These are phyloP conservation scores for Nicotiana benthamiana DNA, from an alignment of 257 asterid genomes.

Conservation along the genomic window DNA sequence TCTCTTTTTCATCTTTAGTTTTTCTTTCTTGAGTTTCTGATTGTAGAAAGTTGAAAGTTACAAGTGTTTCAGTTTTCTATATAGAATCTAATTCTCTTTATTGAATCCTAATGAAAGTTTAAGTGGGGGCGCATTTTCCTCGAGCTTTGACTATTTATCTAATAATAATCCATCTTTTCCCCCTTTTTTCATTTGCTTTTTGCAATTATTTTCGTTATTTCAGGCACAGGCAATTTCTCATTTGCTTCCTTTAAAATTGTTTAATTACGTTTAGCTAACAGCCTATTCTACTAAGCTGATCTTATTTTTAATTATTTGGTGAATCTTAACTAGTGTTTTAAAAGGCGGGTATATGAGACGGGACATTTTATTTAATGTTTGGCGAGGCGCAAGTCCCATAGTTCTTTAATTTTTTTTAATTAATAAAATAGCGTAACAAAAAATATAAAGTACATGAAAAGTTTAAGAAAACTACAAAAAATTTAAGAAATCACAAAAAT, in stretches of 20 bases:
- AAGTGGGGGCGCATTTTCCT: neutral
- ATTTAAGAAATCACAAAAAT: no score
- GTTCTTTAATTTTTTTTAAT: no score
- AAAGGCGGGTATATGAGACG: no score
- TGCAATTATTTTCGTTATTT: neutral
- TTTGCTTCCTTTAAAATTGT: neutral
- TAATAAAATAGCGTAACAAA: no score
- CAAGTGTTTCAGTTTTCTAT: neutral
- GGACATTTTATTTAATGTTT: no score
- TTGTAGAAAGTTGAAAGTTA: neutral
- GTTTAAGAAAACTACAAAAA: no score
- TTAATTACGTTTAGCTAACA: neutral
- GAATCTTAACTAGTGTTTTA: no score
- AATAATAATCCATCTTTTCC: neutral
- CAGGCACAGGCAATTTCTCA: neutral
- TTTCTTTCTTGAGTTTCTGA: neutral
- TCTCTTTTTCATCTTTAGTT: constrained; percentile 8
- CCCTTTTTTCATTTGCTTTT: neutral
- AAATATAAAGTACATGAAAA: no score
- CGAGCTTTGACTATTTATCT: neutral
- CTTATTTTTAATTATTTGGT: neutral
- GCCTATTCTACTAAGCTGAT: neutral
- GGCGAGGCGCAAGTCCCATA: no score
- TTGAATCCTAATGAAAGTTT: neutral
- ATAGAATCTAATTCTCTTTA: neutral